A percentile compares a stretch with the other conserved stretches of the same genome.
Evolutionary conservation across 257 asterid genomes (phyloP).

Genomic region (Capsicum baccatum): DNA sequence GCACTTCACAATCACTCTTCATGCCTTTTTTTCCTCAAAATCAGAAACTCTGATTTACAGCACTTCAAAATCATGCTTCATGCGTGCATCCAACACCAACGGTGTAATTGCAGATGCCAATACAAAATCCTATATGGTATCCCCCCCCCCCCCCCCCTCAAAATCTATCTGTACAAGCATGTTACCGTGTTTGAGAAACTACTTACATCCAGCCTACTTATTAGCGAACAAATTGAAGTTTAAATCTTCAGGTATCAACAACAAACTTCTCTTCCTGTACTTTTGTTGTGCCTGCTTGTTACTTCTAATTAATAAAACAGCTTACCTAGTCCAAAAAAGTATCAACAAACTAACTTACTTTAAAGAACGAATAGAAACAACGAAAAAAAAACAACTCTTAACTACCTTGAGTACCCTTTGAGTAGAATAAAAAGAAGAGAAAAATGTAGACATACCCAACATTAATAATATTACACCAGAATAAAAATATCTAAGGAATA

Average conservation of each 20-base stretch:
- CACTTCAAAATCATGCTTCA: background rate
- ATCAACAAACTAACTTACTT: background rate
- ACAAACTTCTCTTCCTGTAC: background rate
- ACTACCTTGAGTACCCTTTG: background rate
- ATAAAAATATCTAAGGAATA: conserved; percentile 9
- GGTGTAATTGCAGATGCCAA: background rate
- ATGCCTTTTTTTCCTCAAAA: background rate
- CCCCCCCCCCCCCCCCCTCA: background rate
- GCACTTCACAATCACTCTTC: conserved; percentile 17
- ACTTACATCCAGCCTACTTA: conserved; percentile 4
- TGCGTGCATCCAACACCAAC: background rate
- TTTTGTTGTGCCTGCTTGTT: background rate
- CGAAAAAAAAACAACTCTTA: background rate
- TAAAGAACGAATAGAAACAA: background rate
- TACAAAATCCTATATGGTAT: background rate
- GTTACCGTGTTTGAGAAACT: conserved; percentile 8
- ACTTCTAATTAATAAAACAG: background rate
- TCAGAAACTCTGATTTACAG: background rate
- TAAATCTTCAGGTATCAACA: background rate
- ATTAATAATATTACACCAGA: background rate
- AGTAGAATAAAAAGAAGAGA: background rate
- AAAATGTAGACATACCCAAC: background rate
- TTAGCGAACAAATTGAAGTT: background rate
- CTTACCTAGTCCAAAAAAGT: background rate
- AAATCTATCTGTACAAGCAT: conserved; percentile 4